Evolutionary conservation across 257 asterid genomes (phyloP).

Genomic region (Apocynum venetum): DNA sequence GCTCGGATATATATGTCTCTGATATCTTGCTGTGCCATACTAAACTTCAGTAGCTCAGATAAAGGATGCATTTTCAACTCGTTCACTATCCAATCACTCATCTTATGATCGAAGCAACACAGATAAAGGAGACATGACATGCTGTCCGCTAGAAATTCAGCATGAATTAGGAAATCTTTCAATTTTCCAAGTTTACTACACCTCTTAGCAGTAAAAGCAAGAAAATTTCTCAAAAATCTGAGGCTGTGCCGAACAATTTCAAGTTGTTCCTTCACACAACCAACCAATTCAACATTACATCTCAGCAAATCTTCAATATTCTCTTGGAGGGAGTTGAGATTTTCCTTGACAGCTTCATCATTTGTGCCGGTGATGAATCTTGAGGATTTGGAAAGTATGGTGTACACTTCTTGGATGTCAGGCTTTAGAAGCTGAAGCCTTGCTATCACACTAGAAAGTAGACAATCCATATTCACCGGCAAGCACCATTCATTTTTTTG

Average conservation of each 20-base stretch:
- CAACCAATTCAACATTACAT: not conserved
- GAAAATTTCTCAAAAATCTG: constrained; percentile 7
- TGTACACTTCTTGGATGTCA: not conserved
- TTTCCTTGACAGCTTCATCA: not conserved
- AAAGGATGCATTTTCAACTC: no score
- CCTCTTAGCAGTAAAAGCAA: not conserved
- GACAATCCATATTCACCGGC: not conserved
- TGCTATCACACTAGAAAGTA: not conserved
- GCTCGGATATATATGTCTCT: not conserved
- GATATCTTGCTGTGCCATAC: not conserved
- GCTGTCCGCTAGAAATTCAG: not conserved
- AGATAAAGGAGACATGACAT: not conserved
- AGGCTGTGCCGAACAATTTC: not conserved
- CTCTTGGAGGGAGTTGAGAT: not conserved
- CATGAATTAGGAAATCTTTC: not conserved
- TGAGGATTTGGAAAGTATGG: not conserved
- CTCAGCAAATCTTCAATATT: not conserved
- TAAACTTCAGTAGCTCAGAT: no score
- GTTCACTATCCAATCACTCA: no score
- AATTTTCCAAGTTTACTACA: no score
- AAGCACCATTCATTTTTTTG: not conserved
- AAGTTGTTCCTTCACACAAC: not conserved
- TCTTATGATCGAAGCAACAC: not conserved
- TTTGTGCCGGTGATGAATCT: no score
- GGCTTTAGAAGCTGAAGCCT: not conserved